Percentiles rank a stretch among this genome's conserved stretches.
Conservation (phyloP, 2,329 filamentous ascomycete species). For the Endoconidiophora laricicola region DNA sequence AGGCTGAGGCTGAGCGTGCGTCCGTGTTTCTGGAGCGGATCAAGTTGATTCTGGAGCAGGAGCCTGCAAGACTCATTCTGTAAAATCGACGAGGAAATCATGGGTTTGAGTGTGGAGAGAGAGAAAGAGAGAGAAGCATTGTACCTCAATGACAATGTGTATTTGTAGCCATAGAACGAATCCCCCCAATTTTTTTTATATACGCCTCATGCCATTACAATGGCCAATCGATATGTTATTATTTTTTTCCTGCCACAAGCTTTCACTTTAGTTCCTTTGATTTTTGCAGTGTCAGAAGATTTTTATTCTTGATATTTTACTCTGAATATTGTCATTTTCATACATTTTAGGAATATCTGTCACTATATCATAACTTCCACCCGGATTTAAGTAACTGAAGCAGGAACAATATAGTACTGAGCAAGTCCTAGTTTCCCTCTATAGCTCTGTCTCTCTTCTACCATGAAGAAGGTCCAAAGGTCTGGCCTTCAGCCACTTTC, state of each 20-base stretch:
- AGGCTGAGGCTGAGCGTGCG: constrained; percentile 67
- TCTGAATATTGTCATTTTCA: neutral
- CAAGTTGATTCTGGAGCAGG: constrained; percentile 65
- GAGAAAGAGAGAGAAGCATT: constrained; percentile 1
- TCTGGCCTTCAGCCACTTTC: constrained; percentile 34
- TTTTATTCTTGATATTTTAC: neutral
- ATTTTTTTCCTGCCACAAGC: neutral
- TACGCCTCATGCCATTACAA: constrained; percentile 11
- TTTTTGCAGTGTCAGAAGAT: constrained; percentile 5
- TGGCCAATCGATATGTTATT: constrained; percentile 5
- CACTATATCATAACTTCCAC: too few species aligned
- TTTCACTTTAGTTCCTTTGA: neutral
- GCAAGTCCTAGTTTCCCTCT: too few species aligned
- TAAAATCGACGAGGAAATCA: constrained; percentile 20
- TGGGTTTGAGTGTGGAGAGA: neutral
- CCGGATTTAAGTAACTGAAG: neutral
- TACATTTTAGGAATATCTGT: neutral
- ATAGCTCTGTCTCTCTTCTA: constrained; percentile 15
- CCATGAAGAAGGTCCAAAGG: constrained; percentile 45
- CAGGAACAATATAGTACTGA: neutral
- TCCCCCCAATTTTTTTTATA: constrained; percentile 8
- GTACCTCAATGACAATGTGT: constrained; percentile 8
- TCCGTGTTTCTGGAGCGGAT: constrained; percentile 70
- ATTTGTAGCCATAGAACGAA: constrained; percentile 11
- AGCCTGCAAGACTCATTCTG: constrained; percentile 59